A percentile compares a stretch with the other conserved stretches of the same genome.
Conservation (phyloP, 2,329 filamentous ascomycete species). For the Teratosphaeria viscida region DNA sequence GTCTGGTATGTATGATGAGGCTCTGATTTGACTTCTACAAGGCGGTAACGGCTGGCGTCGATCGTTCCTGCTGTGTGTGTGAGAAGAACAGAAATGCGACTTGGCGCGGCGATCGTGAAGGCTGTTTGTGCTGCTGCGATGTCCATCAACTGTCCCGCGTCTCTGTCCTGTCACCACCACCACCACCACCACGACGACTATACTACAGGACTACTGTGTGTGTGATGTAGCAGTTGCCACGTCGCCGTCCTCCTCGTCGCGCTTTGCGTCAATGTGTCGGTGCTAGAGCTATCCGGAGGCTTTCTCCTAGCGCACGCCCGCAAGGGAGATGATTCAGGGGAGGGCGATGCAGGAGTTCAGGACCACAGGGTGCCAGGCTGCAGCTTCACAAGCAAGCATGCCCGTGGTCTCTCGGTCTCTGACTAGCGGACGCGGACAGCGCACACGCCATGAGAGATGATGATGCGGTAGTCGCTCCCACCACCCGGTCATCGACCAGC, state of each 20-base stretch:
- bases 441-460: neutral
- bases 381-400: neutral
- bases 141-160: neutral
- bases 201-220: neutral
- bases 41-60: neutral
- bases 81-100: neutral
- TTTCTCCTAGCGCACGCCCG: conserved; percentile 1
- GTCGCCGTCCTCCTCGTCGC: neutral
- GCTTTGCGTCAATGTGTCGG: neutral
- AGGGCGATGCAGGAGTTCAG: neutral
- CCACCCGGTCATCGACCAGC: neutral
- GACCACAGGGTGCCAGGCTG: neutral
- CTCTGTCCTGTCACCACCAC: neutral
- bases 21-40: neutral
- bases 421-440: neutral
- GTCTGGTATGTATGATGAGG: neutral
- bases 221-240: neutral
- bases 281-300: neutral
- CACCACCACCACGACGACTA: too few species aligned
- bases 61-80: neutral
- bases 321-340: neutral
- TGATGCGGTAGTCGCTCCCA: neutral
- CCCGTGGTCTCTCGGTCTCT: neutral
- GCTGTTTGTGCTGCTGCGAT: neutral
- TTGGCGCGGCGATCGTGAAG: neutral